Evolutionary conservation across 176 grass and related monocot genomes (phyloP).

Genomic region (Canna indica): DNA sequence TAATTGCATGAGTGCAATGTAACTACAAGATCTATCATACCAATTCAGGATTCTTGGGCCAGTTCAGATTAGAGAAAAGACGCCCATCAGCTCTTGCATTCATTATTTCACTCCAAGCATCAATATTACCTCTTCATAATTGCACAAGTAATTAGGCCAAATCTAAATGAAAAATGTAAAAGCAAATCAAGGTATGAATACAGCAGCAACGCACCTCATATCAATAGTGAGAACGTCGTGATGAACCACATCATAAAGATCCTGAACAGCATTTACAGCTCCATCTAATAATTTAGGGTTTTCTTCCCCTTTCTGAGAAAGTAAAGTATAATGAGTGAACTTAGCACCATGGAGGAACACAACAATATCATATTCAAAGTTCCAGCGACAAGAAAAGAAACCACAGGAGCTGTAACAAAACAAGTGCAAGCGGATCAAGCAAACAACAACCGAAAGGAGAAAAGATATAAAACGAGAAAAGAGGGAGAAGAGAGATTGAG

Average conservation of each 20-base stretch:
- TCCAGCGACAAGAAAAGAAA: neutral
- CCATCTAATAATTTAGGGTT: conserved; percentile 48
- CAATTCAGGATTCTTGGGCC: conserved; percentile 68
- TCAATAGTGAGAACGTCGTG: conserved; percentile 55
- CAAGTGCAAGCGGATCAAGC: neutral
- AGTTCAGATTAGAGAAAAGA: conserved; percentile 69
- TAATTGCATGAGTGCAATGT: neutral
- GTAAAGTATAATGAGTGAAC: neutral
- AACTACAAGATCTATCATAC: conserved; percentile 21
- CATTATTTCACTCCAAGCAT: conserved; percentile 58
- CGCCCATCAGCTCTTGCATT: conserved; percentile 50
- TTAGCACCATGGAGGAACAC: neutral
- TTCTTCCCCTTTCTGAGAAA: conserved; percentile 55
- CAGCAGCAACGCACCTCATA: conserved; percentile 40
- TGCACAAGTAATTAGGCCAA: conserved; percentile 17
- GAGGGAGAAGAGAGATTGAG: too few relatives aligned
- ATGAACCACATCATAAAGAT: conserved; percentile 77
- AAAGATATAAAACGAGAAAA: too few relatives aligned
- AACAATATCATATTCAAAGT: neutral
- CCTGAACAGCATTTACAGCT: conserved; percentile 72
- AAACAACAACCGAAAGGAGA: too few relatives aligned
- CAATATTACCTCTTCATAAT: conserved; percentile 45
- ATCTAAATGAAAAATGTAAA: conserved; percentile 12
- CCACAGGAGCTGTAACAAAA: neutral
- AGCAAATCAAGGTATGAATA: neutral